These are phyloP conservation scores for Amyloporia xantha DNA, from an alignment of 768 basidiomycete species.

Conservation along the genomic window DNA sequence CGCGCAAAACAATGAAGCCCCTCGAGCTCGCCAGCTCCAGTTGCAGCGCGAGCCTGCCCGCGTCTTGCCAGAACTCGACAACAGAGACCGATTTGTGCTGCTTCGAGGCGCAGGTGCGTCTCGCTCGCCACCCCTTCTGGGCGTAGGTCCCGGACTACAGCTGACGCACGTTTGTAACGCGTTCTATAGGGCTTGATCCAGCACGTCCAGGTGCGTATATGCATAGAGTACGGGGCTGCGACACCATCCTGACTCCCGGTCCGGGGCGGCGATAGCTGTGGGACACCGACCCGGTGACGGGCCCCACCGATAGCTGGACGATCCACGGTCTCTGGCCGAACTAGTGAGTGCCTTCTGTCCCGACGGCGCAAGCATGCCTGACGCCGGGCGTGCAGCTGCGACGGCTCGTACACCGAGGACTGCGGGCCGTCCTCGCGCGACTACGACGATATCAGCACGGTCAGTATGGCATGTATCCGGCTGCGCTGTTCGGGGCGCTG, in stretches of 20 bases:
- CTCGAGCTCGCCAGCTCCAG: constrained; percentile 16
- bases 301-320: constrained; percentile 65
- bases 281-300: constrained; percentile 59
- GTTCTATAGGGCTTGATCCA: constrained; percentile 56
- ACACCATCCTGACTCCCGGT: not conserved
- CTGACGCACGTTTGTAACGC: not conserved
- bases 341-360: constrained; percentile 31
- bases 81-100: constrained; percentile 45
- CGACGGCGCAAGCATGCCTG: not conserved
- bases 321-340: constrained; percentile 73
- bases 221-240: not conserved
- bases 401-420: constrained; percentile 32
- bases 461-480: constrained; percentile 18
- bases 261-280: constrained; percentile 44
- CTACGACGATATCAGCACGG: constrained; percentile 38
- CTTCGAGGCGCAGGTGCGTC: constrained; percentile 30
- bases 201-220: constrained; percentile 41
- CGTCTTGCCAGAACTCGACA: constrained; percentile 51
- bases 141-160: not conserved
- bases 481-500: not conserved
- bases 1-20: not conserved
- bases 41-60: constrained; percentile 42
- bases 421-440: constrained; percentile 36
- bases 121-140: not conserved
- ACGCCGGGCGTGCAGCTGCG: constrained; percentile 38